Base-by-base conservation (phyloP, 2,329 filamentous ascomycete genomes). In the Aspergillus neotritici region DNA sequence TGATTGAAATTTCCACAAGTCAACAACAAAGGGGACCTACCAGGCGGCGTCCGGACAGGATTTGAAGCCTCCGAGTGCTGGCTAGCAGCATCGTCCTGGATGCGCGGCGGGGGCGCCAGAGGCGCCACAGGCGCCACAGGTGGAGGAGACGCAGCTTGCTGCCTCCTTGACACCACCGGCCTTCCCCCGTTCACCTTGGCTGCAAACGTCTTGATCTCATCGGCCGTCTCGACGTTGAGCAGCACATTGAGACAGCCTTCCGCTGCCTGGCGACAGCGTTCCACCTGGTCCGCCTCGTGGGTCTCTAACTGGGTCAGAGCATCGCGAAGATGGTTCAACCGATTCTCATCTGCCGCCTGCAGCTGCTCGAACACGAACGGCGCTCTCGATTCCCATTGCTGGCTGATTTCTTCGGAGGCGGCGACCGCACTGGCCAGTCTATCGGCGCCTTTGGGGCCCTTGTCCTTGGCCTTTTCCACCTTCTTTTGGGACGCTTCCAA, bases 321-420 rank as follows among this genome's bases (percentile, higher is more conserved):
- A 66, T 97, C 91, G 49, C 91, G 85, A 46, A 98, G 75, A 60
- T 94, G 85, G 65, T 96, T 95, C 53, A 94, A 74, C 43, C 93
- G 82, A 55, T 80, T 83, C 70, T 98, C 93, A 61, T 98, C 93
- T 28, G 94, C 73, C 5, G 87, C 84, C 64, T 98, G 93, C 17
- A 98, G 78, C 48, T 84, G 86, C 68, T 98, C 93, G 61, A 94
- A 96, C 48, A 96, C 85, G 66, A 87, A 97, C 1, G 93, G 93
- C 11, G 93, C 88, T 65, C 95, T 89, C 1, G 88, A 89, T 43
- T 95, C 84, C 93, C 93, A 98, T 62, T 94, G 86, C 52, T 84
- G 78, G 34, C 76, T 80, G n/a, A 88, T 84, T 47, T 81, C 81
- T 51, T 94, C 86, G 34, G 94, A 79, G 51, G 82, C 83, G 13